Conservation (phyloP, 2,329 filamentous ascomycete species). For the Diplodia scrobiculata region DNA sequence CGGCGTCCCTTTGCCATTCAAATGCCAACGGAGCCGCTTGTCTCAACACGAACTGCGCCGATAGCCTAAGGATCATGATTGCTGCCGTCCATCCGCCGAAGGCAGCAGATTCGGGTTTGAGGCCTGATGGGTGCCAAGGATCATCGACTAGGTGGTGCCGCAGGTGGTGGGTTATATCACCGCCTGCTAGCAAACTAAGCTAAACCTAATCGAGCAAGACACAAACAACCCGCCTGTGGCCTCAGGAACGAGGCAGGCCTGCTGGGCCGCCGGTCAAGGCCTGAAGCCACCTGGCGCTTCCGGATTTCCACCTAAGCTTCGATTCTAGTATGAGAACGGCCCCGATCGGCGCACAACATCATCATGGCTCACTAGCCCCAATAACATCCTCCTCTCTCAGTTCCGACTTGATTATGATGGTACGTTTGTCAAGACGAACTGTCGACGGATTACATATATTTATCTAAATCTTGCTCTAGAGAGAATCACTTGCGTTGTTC, state of each 20-base stretch:
- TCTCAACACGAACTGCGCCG: background rate
- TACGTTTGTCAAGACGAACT: background rate
- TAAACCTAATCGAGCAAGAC: too few relatives aligned
- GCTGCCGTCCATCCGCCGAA: conserved; percentile 3
- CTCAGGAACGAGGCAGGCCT: too few relatives aligned
- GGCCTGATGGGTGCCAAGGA: too few relatives aligned
- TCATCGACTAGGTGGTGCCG: too few relatives aligned
- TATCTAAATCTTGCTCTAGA: background rate
- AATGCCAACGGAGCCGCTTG: background rate
- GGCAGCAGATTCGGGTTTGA: conserved; percentile 16
- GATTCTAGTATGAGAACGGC: background rate
- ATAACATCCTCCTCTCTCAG: background rate
- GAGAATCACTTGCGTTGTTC: conserved; percentile 55
- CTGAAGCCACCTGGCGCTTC: background rate
- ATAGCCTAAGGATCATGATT: conserved; percentile 1
- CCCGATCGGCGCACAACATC: background rate
- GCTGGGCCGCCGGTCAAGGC: too few relatives aligned
- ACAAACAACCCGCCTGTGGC: too few relatives aligned
- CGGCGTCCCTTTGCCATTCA: background rate
- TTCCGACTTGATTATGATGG: background rate
- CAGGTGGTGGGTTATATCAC: too few relatives aligned
- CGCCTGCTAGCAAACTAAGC: too few relatives aligned
- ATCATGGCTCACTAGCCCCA: background rate
- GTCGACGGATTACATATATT: background rate
- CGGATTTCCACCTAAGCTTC: background rate